Evolutionary conservation across 345 rosid genomes (phyloP), one percentile per base, ranked within the genome.

Genomic region (Rhizophora mangle): DNA sequence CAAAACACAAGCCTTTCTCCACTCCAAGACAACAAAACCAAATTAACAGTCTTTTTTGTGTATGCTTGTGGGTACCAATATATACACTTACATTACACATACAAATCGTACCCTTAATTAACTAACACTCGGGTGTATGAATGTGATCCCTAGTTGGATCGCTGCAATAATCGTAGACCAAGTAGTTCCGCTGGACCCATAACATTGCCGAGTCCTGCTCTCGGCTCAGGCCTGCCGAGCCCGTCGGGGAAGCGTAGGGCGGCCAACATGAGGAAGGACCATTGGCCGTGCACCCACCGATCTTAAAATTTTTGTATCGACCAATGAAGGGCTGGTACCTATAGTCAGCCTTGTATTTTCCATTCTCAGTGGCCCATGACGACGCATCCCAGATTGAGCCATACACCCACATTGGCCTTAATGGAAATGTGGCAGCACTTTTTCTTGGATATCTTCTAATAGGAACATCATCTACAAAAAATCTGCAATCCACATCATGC

Each of bases 321-420:
- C 90, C 94, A 21, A 91, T 68, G 64, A 93, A 93, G 49, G 97
- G 98, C 79, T 89, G 94, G 85, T 86, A 88, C 16, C 29, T 68
- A 54, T 93, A 93, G 56, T 91, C 87, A 0, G 88, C 97, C 75
- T 83, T 88, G 84, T 91, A 88, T 56, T 71, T 91, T 32, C 98
- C 98, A 19, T 87, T 73, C 71, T 93, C 98, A 0, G 98, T 93
- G 73, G 98, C 98, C 98, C 97, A 93, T 2, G 92, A 80, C 0
- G 98, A 93, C 30, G 96, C 98, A 69, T 93, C 98, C 98, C 98
- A 91, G 62, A 90, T 76, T 21, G 98, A 91, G 3, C 98, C 98
- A 32, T 89, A 89, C 4, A 85, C 77, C 84, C 84, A 89, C 97
- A 93, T 80, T 20, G 97, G 97, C 63, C 98, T 81, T 13, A 61